These are phyloP conservation scores for Jacaranda copaia DNA, from an alignment of 257 asterid genomes.

Conservation along the genomic window DNA sequence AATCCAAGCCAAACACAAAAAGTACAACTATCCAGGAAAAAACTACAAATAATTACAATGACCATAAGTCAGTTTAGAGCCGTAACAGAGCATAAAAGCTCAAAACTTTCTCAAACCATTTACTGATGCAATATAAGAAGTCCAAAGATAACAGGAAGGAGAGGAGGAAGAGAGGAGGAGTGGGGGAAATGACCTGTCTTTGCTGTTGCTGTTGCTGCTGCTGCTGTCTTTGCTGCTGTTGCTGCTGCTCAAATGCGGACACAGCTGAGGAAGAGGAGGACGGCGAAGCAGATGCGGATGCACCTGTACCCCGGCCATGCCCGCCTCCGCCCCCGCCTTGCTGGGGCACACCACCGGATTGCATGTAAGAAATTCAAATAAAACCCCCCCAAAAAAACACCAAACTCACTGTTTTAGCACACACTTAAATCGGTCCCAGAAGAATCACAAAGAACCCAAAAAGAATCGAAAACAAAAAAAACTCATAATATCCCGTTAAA, in stretches of 20 bases:
- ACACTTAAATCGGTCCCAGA: conserved; percentile 15
- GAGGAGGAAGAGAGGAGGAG: too few relatives aligned
- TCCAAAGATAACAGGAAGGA: conserved; percentile 5
- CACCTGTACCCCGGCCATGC: conserved; percentile 85
- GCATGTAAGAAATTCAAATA: conserved; percentile 54
- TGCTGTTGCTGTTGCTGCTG: conserved; percentile 46
- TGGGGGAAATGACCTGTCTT: conserved; percentile 60
- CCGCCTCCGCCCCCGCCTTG: conserved; percentile 79
- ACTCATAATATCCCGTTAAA: conserved; percentile 9
- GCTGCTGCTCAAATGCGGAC: conserved; percentile 91
- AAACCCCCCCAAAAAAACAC: background rate
- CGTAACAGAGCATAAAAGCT: background rate
- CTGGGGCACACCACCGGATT: conserved; percentile 92
- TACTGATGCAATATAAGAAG: background rate
- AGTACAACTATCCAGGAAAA: background rate
- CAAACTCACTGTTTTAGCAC: conserved; percentile 4
- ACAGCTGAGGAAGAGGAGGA: conserved; percentile 90
- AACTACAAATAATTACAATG: background rate
- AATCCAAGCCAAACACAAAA: background rate
- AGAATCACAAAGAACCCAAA: background rate
- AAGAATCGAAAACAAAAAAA: background rate
- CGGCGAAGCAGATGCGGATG: conserved; percentile 82
- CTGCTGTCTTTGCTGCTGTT: conserved; percentile 60
- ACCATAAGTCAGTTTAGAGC: background rate
- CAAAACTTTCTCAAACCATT: conserved; percentile 7